These are phyloP conservation scores for Lagenaria siceraria DNA, from an alignment of 306 rosid genomes.

Conservation along the genomic window DNA sequence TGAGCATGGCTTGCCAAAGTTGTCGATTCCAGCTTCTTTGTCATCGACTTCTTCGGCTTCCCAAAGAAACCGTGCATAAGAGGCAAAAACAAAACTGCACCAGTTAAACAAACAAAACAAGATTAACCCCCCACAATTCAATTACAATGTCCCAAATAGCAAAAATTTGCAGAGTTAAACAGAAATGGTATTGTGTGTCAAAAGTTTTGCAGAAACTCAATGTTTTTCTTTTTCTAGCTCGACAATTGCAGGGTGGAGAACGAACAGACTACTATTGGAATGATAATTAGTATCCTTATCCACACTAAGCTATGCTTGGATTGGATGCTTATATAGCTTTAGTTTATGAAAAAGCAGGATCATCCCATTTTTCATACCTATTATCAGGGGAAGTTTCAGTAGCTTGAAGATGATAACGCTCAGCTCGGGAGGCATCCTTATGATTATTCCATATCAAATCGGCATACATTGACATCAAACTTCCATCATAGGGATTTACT, in stretches of 20 bases:
- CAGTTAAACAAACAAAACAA: background rate
- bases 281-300: too few relatives aligned
- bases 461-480: constrained; percentile 48
- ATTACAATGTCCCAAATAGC: background rate
- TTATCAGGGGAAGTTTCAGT: constrained; percentile 67
- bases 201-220: background rate
- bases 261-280: too few relatives aligned
- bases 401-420: constrained; percentile 56
- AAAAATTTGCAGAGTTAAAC: background rate
- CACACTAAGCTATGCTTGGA: too few relatives aligned
- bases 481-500: constrained; percentile 48
- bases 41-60: constrained; percentile 42
- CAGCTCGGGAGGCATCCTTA: constrained; percentile 65
- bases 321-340: background rate
- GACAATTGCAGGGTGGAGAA: too few relatives aligned
- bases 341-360: background rate
- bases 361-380: constrained; percentile 25
- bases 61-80: constrained; percentile 81
- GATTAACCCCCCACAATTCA: background rate
- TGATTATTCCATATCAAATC: constrained; percentile 58
- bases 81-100: constrained; percentile 71
- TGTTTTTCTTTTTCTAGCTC: too few relatives aligned
- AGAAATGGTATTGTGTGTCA: background rate
- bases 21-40: background rate
- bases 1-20: constrained; percentile 5